Evolutionary conservation across 2,329 filamentous ascomycete species (phyloP), one percentile per base, ranked within the genome.

Genomic region (Macrophomina tecta): DNA sequence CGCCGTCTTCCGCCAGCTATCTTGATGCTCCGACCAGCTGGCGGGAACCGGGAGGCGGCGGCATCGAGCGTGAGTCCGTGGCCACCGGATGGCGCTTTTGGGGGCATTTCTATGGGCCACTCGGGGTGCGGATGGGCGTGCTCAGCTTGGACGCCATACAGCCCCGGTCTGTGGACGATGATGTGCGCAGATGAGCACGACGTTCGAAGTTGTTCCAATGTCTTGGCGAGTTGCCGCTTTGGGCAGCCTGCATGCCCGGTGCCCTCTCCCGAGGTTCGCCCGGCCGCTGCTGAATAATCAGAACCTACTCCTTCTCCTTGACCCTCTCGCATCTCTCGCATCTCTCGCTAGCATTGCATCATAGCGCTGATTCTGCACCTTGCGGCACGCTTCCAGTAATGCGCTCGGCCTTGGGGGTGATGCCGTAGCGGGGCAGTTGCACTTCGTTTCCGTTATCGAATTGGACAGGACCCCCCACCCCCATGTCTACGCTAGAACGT

Each of bases 131-230:
- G 52, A 3, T 8, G 32, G 32, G 52, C 32, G 52, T 30, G 14
- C 32, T 38, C 52, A 12, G 52, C 52, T 3, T 7, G 14, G 38
- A 40, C 52, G 52, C 38, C 52, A 55, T 55, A 40, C 34, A 30
- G 23, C 18, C 38, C 16, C 18, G 18, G 52, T 55, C 23, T 18
- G 28, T 3, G 11, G 32, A 34, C 52, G 52, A 60, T 60, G 55
- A 60, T 60, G 55, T 60, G 55, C 40, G 55, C 38, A 60, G 45
- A 34, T 60, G 55, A 60, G 40, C 40, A 32, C 55, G 36, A 18
- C 38, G 55, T 60, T 45, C 23, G 55, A 60, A 30, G 55, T 60
- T 60, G 55, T 38, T 40, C 8, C 23, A 18, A 38, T 11, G 52
- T 18, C 52, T 55, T 55, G 52, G 52, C 52, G 49, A 16, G 16